Base-by-base conservation (phyloP, 2,329 filamentous ascomycete species). In the Ascochyta rabiei region DNA sequence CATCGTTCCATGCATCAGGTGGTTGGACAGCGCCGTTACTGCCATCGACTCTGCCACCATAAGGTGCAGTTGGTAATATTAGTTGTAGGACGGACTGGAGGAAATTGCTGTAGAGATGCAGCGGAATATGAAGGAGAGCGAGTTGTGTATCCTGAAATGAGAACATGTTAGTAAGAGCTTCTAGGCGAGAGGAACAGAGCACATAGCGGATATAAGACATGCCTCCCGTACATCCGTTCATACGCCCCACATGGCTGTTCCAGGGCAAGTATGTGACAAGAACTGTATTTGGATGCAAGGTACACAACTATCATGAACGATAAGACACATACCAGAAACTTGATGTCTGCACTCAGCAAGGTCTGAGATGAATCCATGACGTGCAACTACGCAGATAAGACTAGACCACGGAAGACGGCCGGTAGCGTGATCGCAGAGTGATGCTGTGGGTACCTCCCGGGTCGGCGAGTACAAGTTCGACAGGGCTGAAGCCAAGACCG, bases 91-190 rank as follows among this genome's bases (percentile, higher is more conserved):
- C 93, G 2, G 93, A 88, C 70, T 96, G 91, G 15, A 97, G 79
- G 65, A 97, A 91, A 60, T 82, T 84, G 5, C 88, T 81, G 75
- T 96, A 87, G 42, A 95, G 82, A 49, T 87, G 81, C 57, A 96
- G 79, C 1, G 93, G 93, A 54, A 98, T 93, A 75, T 97, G 93
- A 69, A 98, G 91, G 57, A 99, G 82, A 68, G 88, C 91, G 67
- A 96, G 86, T 60, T 87, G 88, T 63, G 91, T 91, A 69, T 96
- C 89, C 95, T 98, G 78, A 33, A 64, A 66, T 51, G 63, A 58
- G 56, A 71, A 63, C 72, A 78, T 73, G 70, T 74, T 62, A 75
- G 71, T 59, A 55, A 61, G 37, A 34, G 53, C 56, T 52, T 30
- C 12, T 35, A 15, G 16, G 16, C 35, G 28, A 16, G 18, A 48